Conservation (phyloP, 2,329 filamentous ascomycete genomes). For the Xylariales sp. region DNA sequence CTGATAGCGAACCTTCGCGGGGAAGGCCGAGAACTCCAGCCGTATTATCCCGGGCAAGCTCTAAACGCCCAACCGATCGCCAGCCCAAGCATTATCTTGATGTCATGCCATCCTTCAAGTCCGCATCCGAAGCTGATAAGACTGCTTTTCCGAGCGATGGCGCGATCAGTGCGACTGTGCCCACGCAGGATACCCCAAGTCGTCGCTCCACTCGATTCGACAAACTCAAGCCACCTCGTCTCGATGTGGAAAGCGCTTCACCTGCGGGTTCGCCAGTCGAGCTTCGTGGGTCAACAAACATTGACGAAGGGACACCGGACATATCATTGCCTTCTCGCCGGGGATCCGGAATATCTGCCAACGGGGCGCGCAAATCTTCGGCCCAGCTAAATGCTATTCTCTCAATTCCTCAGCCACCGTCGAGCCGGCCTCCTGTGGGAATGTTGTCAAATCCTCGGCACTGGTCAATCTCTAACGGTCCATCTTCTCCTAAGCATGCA, state of each 20-base stretch:
- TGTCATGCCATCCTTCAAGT: constrained; percentile 45
- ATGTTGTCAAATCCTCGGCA: constrained; percentile 26
- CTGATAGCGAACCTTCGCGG: constrained; percentile 38
- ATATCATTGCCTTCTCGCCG: constrained; percentile 27
- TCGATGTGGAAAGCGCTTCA: constrained; percentile 40
- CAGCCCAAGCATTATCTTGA: constrained; percentile 44
- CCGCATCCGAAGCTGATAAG: constrained; percentile 24
- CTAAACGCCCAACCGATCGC: constrained; percentile 24
- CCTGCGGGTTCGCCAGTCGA: constrained; percentile 26
- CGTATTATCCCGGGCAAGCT: constrained; percentile 28
- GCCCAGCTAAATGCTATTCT: constrained; percentile 29
- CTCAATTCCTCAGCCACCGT: constrained; percentile 17
- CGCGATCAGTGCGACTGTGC: too few species aligned
- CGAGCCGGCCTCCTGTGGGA: constrained; percentile 6
- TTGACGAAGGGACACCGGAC: constrained; percentile 34
- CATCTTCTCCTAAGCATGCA: constrained; percentile 26
- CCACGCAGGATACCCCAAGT: too few species aligned
- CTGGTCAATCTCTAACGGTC: constrained; percentile 48
- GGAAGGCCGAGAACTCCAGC: constrained; percentile 33
- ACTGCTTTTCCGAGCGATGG: constrained; percentile 12
- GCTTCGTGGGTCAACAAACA: constrained; percentile 16
- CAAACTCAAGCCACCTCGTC: constrained; percentile 42
- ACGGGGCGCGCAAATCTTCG: constrained; percentile 26
- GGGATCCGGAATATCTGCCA: constrained; percentile 19
- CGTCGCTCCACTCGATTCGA: constrained; percentile 42